Base-by-base conservation (phyloP, 306 rosid species). In the Cucurbita ficifolia region DNA sequence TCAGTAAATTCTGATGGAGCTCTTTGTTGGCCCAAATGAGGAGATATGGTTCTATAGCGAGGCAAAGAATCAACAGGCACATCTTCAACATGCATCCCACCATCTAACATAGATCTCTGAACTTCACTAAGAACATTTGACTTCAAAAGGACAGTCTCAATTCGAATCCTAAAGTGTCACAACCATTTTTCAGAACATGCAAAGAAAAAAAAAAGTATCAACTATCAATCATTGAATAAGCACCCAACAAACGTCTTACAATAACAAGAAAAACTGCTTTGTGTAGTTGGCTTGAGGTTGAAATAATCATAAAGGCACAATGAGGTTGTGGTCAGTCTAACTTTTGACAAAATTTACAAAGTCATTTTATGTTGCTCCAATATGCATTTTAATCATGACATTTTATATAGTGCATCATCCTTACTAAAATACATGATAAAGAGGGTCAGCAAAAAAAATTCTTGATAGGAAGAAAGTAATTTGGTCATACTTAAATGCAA, bases 11-110 rank as follows among this genome's bases (percentile, higher is more conserved):
- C 98, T 72, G 86, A 75, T 72, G 79, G 79, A 83, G 77, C 83
- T 75, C 80, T 78, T 40, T 82, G 86, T 77, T 90, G 96, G 54
- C 86, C 82, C 80, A 84, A 61, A 82, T 70, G 86, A 71, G 95
- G 70, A 52, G 94, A 77, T 68, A 73, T 57, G 53, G 85, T 77
- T 76, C 86, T 89, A 72, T 85, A 76, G 36, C 49, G 87, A 72
- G 91, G 90, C 65, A 83, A 69, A 46, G 88, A 78, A 76, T 88
- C 87, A 13, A 83, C 76, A 57, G 96, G 98, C 82, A 92, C 76
- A 74, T 92, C 93, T 79, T 87, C 96, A 78, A 92, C 86, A 69
- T 56, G 91, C 98, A 92, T 92, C 75, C 98, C 96, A 51, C 96
- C 96, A 53, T 92, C 96, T 54, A 87, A 58, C 89, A 88, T 78